phyloP scores from a whole-genome alignment of 768 basidiomycete species.

The Botryobasidium botryosum region DNA sequence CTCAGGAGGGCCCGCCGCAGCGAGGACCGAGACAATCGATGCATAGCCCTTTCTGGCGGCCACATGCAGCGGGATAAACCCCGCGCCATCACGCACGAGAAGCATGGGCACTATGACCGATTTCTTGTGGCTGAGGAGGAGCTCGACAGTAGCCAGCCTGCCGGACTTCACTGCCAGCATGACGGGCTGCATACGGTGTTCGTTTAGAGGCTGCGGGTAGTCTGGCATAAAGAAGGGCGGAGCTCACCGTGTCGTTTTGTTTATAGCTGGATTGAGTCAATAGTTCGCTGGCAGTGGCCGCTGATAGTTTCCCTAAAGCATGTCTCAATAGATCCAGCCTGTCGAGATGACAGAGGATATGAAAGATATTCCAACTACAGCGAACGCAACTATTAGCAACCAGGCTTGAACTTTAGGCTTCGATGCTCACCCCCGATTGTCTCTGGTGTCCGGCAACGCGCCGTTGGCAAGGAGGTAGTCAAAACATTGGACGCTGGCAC shows the following conservation, averaged over 20 bases:
- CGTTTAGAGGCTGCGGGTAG: no score
- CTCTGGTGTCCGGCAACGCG: constrained; percentile 28
- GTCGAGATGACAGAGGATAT: constrained; percentile 33
- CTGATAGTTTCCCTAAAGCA: no score
- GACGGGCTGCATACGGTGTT: constrained; percentile 41
- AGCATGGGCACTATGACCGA: constrained; percentile 14
- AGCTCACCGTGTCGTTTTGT: no score
- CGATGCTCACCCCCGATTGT: constrained; percentile 28
- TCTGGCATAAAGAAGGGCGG: no score
- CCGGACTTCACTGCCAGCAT: constrained; percentile 33
- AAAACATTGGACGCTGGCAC: constrained; percentile 21
- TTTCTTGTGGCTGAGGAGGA: constrained; percentile 19
- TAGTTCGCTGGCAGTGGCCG: no score
- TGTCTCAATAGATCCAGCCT: no score
- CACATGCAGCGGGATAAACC: constrained; percentile 35
- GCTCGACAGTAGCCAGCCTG: constrained; percentile 16
- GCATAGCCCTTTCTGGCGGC: constrained; percentile 24
- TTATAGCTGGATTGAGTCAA: no score
- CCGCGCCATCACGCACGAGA: constrained; percentile 29
- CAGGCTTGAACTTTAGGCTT: neutral
- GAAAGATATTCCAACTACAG: constrained; percentile 41
- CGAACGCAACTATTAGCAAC: neutral
- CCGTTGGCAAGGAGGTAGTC: constrained; percentile 35
- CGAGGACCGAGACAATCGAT: constrained; percentile 25
- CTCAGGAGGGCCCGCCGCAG: constrained; percentile 24